Evolutionary conservation across 768 basidiomycete genomes (phyloP).

Genomic region (Rhizopogon salebrosus): DNA sequence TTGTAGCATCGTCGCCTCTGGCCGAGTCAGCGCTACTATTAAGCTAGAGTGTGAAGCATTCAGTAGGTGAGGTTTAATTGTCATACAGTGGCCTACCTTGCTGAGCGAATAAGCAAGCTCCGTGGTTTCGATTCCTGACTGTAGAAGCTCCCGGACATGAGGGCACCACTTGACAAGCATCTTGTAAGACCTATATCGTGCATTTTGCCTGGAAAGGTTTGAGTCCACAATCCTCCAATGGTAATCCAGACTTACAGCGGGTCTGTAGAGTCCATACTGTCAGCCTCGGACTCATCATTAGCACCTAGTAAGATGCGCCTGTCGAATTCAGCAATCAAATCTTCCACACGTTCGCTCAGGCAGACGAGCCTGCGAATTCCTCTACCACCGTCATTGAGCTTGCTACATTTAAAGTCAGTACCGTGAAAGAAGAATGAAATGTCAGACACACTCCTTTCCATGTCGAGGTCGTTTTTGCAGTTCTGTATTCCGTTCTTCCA

Average conservation of each 20-base stretch:
- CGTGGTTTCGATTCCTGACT: background rate
- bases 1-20: background rate
- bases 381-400: background rate
- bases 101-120: background rate
- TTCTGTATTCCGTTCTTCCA: no score
- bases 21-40: background rate
- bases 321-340: conserved; percentile 8
- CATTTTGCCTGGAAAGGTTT: background rate
- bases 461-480: no score
- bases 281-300: background rate
- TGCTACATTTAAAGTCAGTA: no score
- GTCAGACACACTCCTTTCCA: no score
- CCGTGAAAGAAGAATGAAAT: no score
- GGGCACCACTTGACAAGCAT: conserved; percentile 7
- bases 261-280: background rate
- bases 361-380: conserved; percentile 7
- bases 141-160: background rate
- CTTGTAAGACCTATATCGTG: background rate
- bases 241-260: background rate
- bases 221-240: background rate
- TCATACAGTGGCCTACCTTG: background rate
- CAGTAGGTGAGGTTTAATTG: no score
- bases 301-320: background rate
- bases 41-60: background rate
- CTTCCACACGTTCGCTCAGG: background rate